Conservation (phyloP, 345 rosid genomes). For the Populus euphratica region DNA sequence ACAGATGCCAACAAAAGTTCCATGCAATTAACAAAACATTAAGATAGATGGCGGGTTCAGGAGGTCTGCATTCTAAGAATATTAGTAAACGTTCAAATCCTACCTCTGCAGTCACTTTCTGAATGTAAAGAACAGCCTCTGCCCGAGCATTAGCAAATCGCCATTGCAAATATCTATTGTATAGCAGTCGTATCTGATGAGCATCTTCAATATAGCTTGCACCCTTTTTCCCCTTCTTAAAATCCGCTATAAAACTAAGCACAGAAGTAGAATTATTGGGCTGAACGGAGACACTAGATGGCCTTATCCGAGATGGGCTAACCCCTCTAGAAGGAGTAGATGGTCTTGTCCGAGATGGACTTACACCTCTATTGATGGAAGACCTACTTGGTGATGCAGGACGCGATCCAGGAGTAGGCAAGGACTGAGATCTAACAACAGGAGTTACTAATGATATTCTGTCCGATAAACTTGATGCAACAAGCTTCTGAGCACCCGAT, state of each 20-base stretch:
- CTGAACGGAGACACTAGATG: conserved; percentile 50
- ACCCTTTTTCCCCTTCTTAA: conserved; percentile 70
- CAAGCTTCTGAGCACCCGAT: conserved; percentile 42
- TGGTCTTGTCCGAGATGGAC: conserved; percentile 61
- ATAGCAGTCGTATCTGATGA: conserved; percentile 74
- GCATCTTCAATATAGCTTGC: conserved; percentile 76
- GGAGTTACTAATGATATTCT: conserved; percentile 40
- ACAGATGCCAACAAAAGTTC: background rate
- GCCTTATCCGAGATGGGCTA: conserved; percentile 77
- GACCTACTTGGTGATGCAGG: conserved; percentile 73
- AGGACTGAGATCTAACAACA: conserved; percentile 53
- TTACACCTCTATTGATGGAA: conserved; percentile 44
- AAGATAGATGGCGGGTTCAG: background rate
- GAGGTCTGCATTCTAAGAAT: background rate
- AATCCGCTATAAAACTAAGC: conserved; percentile 82
- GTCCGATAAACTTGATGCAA: conserved; percentile 45
- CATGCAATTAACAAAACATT: background rate
- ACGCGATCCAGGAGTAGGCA: conserved; percentile 42
- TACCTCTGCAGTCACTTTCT: conserved; percentile 83
- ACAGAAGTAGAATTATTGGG: conserved; percentile 62
- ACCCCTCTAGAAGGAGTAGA: conserved; percentile 69
- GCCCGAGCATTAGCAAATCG: conserved; percentile 74
- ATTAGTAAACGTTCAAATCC: background rate
- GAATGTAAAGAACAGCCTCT: conserved; percentile 61
- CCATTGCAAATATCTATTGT: conserved; percentile 91